These are phyloP conservation scores for Fusarium continuum DNA, from an alignment of 2,329 filamentous ascomycete species.

Conservation along the genomic window DNA sequence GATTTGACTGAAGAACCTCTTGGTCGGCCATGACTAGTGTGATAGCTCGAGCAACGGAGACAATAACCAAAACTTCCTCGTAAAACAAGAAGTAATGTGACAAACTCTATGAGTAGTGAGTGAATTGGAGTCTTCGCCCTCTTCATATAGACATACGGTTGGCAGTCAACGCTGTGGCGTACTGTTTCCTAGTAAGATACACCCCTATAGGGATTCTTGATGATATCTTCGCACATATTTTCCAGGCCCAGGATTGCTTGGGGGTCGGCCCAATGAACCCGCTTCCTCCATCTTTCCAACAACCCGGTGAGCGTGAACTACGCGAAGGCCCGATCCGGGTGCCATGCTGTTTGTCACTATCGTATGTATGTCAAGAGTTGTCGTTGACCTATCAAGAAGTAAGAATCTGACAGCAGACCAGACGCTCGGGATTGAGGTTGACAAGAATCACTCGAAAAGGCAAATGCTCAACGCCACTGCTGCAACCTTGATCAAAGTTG, in stretches of 20 bases:
- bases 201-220: constrained; percentile 7
- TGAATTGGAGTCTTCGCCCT: not conserved
- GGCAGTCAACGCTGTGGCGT: constrained; percentile 1
- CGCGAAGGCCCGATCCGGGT: constrained; percentile 25
- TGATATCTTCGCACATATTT: constrained; percentile 15
- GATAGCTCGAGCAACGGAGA: not conserved
- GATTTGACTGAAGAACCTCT: not conserved
- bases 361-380: constrained; percentile 7
- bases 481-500: constrained; percentile 20
- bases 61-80: not conserved
- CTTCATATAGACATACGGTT: constrained; percentile 9
- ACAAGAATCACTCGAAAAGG: constrained; percentile 26
- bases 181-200: not conserved
- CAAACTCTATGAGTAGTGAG: not conserved
- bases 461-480: constrained; percentile 19
- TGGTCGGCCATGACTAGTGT: constrained; percentile 13
- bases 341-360: constrained; percentile 26
- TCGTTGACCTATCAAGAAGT: constrained; percentile 26
- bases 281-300: constrained; percentile 2
- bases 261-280: constrained; percentile 16
- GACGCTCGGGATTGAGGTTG: constrained; percentile 30
- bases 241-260: constrained; percentile 11
- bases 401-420: constrained; percentile 39
- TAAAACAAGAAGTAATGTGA: not conserved
- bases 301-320: constrained; percentile 33